Percentiles rank a stretch among this genome's conserved stretches.
These are phyloP conservation scores for Mycena venus DNA, from an alignment of 768 basidiomycete species.

Conservation along the genomic window DNA sequence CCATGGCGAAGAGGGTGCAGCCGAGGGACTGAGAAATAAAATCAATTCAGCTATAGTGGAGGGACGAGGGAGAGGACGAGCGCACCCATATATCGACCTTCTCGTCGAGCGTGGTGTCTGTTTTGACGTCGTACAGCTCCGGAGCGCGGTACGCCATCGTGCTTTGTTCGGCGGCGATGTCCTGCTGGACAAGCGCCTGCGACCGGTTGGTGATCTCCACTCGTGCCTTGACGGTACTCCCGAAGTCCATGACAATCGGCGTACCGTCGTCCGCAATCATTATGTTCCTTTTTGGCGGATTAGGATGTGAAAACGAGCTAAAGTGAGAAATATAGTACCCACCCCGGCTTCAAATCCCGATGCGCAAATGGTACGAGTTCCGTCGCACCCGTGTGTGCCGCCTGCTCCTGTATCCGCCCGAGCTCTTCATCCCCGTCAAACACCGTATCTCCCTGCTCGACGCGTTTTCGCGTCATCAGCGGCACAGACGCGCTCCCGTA, in stretches of 20 bases:
- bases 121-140: conserved; percentile 97
- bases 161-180: conserved; percentile 97
- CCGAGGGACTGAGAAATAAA: conserved; percentile 88
- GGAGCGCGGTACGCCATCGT: conserved; percentile 99
- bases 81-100: conserved; percentile 97
- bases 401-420: conserved; percentile 55
- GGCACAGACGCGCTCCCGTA: conserved; percentile 72
- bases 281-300: conserved; percentile 82
- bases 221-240: conserved; percentile 89
- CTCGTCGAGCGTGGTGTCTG: conserved; percentile 87
- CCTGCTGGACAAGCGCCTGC: conserved; percentile 93
- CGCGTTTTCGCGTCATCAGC: conserved; percentile 67
- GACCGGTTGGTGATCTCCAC: conserved; percentile 85
- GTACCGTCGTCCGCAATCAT: conserved; percentile 96
- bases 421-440: conserved; percentile 88
- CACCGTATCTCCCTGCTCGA: conserved; percentile 71
- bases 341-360: conserved; percentile 97
- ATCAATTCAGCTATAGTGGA: not conserved
- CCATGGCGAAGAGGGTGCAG: conserved; percentile 94
- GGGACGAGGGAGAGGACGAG: conserved; percentile 12
- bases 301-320: not conserved
- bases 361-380: conserved; percentile 94
- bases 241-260: conserved; percentile 98
- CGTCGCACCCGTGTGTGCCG: conserved; percentile 52
- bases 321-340: conserved; percentile 42